A percentile compares a stretch with the other conserved stretches of the same genome.
These are phyloP conservation scores for Claviceps citrina DNA, from an alignment of 2,329 filamentous ascomycete species.

Conservation along the genomic window DNA sequence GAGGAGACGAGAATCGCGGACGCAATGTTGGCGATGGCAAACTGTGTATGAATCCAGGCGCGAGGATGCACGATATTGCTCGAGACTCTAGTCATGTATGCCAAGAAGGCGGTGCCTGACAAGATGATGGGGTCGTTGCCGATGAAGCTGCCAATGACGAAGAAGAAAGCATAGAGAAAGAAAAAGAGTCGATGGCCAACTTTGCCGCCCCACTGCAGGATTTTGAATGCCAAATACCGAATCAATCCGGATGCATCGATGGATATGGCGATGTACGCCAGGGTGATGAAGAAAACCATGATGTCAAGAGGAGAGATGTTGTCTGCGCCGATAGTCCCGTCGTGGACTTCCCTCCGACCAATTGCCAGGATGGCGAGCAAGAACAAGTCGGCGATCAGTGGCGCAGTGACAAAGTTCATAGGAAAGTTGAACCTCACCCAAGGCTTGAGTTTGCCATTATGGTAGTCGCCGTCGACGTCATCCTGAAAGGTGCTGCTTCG, in stretches of 20 bases:
- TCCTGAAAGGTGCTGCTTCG: constrained; percentile 15
- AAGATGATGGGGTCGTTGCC: constrained; percentile 65
- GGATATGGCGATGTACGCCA: constrained; percentile 64
- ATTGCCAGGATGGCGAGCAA: constrained; percentile 55
- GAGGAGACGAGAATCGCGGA: constrained; percentile 65
- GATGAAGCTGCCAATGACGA: constrained; percentile 48
- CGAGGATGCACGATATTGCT: constrained; percentile 55
- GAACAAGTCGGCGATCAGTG: constrained; percentile 55
- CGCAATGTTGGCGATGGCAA: constrained; percentile 56
- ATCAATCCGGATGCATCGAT: constrained; percentile 64
- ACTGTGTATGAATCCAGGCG: constrained; percentile 61
- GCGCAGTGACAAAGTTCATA: constrained; percentile 56
- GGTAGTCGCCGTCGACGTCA: constrained; percentile 11
- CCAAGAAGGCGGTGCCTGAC: constrained; percentile 58
- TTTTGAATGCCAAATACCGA: constrained; percentile 53
- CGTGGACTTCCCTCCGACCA: constrained; percentile 49
- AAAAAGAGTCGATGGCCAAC: constrained; percentile 55
- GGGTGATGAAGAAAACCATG: constrained; percentile 58
- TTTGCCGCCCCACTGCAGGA: constrained; percentile 50
- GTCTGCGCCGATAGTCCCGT: constrained; percentile 49
- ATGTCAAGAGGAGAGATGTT: constrained; percentile 57
- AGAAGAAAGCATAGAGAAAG: constrained; percentile 61
- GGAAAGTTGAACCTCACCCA: constrained; percentile 43
- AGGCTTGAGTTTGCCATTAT: constrained; percentile 16
- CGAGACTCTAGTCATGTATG: constrained; percentile 63